A percentile compares a stretch with the other conserved stretches of the same genome.
phyloP scores from a whole-genome alignment of 768 basidiomycete genomes.

The Candolleomyces aberdarensis region DNA sequence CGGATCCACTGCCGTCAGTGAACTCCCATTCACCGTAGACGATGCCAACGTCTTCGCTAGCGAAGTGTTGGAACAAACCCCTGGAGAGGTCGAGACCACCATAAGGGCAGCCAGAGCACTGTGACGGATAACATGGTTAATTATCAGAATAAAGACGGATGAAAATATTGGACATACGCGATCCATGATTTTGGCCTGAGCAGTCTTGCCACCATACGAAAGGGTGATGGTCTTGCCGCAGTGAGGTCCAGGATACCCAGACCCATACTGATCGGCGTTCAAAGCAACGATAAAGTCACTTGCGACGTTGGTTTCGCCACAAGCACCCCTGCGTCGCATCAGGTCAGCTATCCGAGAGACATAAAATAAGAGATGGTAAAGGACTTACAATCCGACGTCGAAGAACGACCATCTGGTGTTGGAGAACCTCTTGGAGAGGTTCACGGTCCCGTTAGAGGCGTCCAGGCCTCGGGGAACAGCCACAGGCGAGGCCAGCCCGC shows the following conservation, averaged over 20 bases:
- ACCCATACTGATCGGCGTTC: slow-evolving; percentile 44
- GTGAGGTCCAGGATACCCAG: slow-evolving; percentile 60
- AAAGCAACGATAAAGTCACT: slow-evolving; percentile 15
- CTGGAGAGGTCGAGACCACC: slow-evolving; percentile 30
- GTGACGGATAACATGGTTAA: slow-evolving; percentile 47
- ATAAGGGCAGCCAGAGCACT: slow-evolving; percentile 9
- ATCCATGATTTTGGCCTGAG: slow-evolving; percentile 59
- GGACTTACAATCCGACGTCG: background rate
- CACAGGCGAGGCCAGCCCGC: no score
- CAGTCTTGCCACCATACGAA: slow-evolving; percentile 54
- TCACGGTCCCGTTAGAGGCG: no score
- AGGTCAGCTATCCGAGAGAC: background rate
- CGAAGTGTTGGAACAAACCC: slow-evolving; percentile 57
- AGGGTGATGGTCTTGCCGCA: slow-evolving; percentile 65
- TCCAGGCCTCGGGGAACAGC: no score
- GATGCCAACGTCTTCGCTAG: slow-evolving; percentile 42
- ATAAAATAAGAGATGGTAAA: background rate
- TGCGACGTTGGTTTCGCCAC: slow-evolving; percentile 10
- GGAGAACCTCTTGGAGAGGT: no score
- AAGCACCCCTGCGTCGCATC: slow-evolving; percentile 9
- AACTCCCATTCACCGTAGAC: slow-evolving; percentile 35
- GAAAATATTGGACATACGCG: slow-evolving; percentile 35
- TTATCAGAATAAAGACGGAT: slow-evolving; percentile 59
- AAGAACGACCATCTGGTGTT: background rate
- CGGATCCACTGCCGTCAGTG: background rate